phyloP scores from a whole-genome alignment of 2,329 filamentous ascomycete genomes.

The Sarocladium kiliense region DNA sequence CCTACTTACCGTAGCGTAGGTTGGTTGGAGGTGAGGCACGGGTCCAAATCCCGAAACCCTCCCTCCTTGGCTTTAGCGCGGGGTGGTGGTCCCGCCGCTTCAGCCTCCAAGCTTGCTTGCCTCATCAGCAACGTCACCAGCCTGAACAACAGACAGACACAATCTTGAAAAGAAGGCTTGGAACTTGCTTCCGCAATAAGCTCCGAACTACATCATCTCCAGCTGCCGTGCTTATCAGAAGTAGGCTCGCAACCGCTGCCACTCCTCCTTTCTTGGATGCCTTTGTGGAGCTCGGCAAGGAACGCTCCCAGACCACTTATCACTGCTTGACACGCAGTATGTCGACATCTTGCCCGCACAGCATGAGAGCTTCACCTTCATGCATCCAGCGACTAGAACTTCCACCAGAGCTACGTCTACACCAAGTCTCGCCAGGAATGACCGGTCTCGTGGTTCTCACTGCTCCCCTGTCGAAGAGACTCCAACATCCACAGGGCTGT shows the following conservation, averaged over 20 bases:
- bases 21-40: neutral
- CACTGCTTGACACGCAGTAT: constrained; percentile 32
- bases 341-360: constrained; percentile 47
- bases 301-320: constrained; percentile 78
- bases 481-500: too few relatives aligned
- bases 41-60: constrained; percentile 1
- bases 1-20: too few relatives aligned
- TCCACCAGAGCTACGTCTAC: too few relatives aligned
- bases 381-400: too few relatives aligned
- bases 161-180: too few relatives aligned
- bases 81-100: neutral
- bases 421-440: too few relatives aligned
- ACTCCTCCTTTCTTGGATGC: constrained; percentile 97
- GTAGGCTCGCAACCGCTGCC: constrained; percentile 85
- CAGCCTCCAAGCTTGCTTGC: neutral
- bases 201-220: neutral
- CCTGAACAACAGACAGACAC: too few relatives aligned
- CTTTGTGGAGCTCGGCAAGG: constrained; percentile 82
- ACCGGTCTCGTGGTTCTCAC: too few relatives aligned
- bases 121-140: neutral
- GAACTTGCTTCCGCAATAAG: neutral
- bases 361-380: too few relatives aligned
- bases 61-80: constrained; percentile 8
- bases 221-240: constrained; percentile 31
- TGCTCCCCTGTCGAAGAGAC: too few relatives aligned